Conservation (phyloP, 2,329 filamentous ascomycete genomes). For the Dryadomyces quercivorus region DNA sequence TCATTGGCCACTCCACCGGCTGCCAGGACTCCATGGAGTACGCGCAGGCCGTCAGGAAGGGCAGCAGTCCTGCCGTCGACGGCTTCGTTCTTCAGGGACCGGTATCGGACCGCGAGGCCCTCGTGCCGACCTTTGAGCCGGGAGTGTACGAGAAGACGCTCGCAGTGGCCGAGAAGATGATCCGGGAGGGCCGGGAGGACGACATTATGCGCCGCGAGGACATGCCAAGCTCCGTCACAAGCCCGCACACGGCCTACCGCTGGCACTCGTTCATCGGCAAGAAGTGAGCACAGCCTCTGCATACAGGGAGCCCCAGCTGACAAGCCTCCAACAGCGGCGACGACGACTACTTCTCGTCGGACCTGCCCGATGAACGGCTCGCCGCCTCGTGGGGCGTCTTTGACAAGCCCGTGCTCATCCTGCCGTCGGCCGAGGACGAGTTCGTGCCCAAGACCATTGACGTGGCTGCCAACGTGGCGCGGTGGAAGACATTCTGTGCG, state of each 20-base stretch:
- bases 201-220: conserved; percentile 40
- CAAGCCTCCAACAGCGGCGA: conserved; percentile 39
- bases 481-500: conserved; percentile 38
- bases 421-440: conserved; percentile 56
- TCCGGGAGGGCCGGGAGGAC: conserved; percentile 38
- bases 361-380: conserved; percentile 48
- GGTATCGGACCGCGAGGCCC: conserved; percentile 62
- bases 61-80: conserved; percentile 42
- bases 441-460: conserved; percentile 47
- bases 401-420: conserved; percentile 45
- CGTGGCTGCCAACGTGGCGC: conserved; percentile 41
- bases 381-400: conserved; percentile 53
- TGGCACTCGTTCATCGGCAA: conserved; percentile 36
- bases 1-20: conserved; percentile 48
- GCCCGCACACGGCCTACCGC: conserved; percentile 39
- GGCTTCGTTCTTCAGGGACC: conserved; percentile 72
- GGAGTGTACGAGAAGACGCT: conserved; percentile 32
- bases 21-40: conserved; percentile 50
- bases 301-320: background rate
- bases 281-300: conserved; percentile 27
- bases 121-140: conserved; percentile 31
- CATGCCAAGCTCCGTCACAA: conserved; percentile 26
- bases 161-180: conserved; percentile 38
- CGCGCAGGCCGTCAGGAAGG: conserved; percentile 27
- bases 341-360: conserved; percentile 82